phyloP scores from a whole-genome alignment of 2,329 filamentous ascomycete species.

The Penicillium corylophilum region DNA sequence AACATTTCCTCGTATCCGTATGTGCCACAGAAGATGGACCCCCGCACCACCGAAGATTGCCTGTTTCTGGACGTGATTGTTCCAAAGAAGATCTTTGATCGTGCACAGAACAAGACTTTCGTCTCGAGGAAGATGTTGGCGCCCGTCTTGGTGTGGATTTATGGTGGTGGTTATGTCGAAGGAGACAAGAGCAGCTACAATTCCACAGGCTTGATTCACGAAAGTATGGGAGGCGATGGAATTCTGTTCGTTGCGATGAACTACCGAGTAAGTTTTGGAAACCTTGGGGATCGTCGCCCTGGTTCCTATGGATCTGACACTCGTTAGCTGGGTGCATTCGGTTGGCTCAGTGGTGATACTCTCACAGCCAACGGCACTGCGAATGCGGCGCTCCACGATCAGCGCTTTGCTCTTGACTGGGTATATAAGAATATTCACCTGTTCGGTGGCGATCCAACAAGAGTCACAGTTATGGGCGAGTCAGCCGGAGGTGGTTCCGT shows the following conservation, averaged over 20 bases:
- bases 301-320: neutral
- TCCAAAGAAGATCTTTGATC: conserved; percentile 33
- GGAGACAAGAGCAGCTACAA: conserved; percentile 40
- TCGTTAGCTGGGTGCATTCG: conserved; percentile 47
- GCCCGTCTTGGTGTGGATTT: conserved; percentile 46
- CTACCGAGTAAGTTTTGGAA: conserved; percentile 37
- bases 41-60: conserved; percentile 36
- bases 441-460: conserved; percentile 55
- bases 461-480: conserved; percentile 47
- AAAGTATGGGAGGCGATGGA: conserved; percentile 40
- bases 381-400: conserved; percentile 55
- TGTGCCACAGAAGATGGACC: conserved; percentile 17
- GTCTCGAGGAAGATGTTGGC: conserved; percentile 18
- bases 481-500: conserved; percentile 56
- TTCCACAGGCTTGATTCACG: conserved; percentile 42
- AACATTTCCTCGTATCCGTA: conserved; percentile 25
- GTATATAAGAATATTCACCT: conserved; percentile 53
- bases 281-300: neutral
- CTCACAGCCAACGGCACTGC: conserved; percentile 45
- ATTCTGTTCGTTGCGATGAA: conserved; percentile 52
- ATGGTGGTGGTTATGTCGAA: conserved; percentile 49
- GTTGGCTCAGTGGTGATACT: conserved; percentile 48
- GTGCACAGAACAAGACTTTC: conserved; percentile 13
- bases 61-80: conserved; percentile 40
- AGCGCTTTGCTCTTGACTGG: conserved; percentile 59